Conservation (phyloP, 2,329 filamentous ascomycete genomes). For the Talaromyces piceae region DNA sequence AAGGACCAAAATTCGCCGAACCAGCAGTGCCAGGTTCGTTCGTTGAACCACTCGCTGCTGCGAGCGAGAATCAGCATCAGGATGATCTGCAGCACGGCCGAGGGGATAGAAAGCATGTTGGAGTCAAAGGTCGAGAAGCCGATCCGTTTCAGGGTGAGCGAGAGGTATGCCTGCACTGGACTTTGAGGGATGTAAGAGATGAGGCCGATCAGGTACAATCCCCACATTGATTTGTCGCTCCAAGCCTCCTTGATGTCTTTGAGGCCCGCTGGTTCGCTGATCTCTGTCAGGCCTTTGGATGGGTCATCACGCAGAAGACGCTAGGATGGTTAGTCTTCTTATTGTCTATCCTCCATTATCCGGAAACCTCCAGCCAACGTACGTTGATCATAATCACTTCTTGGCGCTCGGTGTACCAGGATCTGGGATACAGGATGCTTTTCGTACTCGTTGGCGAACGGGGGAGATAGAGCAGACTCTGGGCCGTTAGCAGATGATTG, state of each 20-base stretch:
- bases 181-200: conserved; percentile 48
- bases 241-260: conserved; percentile 1
- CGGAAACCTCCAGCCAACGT: background rate
- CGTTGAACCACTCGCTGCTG: conserved; percentile 47
- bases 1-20: conserved; percentile 47
- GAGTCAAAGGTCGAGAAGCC: conserved; percentile 25
- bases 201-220: conserved; percentile 45
- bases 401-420: conserved; percentile 56
- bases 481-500: background rate
- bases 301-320: conserved; percentile 53
- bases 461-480: conserved; percentile 47
- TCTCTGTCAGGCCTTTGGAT: conserved; percentile 37
- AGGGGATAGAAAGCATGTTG: conserved; percentile 25
- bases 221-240: conserved; percentile 3
- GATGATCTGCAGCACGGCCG: conserved; percentile 40
- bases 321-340: background rate
- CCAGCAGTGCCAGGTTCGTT: conserved; percentile 46
- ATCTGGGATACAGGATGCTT: conserved; percentile 47
- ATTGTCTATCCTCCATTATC: background rate
- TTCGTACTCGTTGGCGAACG: conserved; percentile 45
- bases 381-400: conserved; percentile 54
- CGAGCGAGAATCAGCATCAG: conserved; percentile 28
- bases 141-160: conserved; percentile 41
- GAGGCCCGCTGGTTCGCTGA: background rate
- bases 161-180: conserved; percentile 46